These are phyloP conservation scores for Hypoxylon subgilvum DNA, from an alignment of 495 filamentous ascomycete genomes.

Conservation along the genomic window DNA sequence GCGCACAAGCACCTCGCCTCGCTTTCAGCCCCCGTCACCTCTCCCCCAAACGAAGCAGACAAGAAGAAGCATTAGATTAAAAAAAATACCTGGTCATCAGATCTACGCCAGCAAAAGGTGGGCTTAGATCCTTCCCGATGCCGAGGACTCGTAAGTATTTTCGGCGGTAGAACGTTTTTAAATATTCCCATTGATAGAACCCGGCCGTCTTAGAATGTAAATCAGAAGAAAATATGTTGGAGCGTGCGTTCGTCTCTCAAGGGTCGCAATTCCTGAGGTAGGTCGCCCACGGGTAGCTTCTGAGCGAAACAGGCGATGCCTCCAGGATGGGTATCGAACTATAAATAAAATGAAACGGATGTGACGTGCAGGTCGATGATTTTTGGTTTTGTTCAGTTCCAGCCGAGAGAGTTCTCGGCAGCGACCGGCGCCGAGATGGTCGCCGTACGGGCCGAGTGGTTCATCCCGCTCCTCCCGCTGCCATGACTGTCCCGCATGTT, in stretches of 20 bases:
- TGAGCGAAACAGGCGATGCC: slow-evolving; percentile 29
- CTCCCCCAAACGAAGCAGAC: slow-evolving; percentile 13
- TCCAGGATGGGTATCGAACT: slow-evolving; percentile 59
- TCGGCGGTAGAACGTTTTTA: slow-evolving; percentile 23
- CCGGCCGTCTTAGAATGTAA: slow-evolving; percentile 42
- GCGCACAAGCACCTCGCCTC: slow-evolving; percentile 20
- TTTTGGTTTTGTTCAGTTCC: slow-evolving; percentile 73
- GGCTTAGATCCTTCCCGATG: slow-evolving; percentile 41
- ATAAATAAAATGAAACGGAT: slow-evolving; percentile 47
- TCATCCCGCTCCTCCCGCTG: slow-evolving; percentile 71
- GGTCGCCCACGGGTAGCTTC: slow-evolving; percentile 32
- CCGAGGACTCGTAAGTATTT: slow-evolving; percentile 36
- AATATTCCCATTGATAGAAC: slow-evolving; percentile 39
- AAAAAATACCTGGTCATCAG: slow-evolving; percentile 47
- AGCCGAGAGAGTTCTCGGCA: slow-evolving; percentile 96
- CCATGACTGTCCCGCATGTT: slow-evolving; percentile 68
- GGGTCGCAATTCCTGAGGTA: slow-evolving; percentile 38
- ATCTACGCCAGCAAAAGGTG: slow-evolving; percentile 51
- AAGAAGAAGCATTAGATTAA: slow-evolving; percentile 52
- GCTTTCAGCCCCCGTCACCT: slow-evolving; percentile 3
- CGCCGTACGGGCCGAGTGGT: slow-evolving; percentile 73
- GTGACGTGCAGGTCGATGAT: slow-evolving; percentile 39
- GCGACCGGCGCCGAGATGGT: slow-evolving; percentile 85
- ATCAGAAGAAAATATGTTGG: slow-evolving; percentile 41
- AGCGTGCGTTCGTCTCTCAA: slow-evolving; percentile 35